Evolutionary conservation across 371 early-diverging fungal species (phyloP).

Genomic region (Mucor saturninus): DNA sequence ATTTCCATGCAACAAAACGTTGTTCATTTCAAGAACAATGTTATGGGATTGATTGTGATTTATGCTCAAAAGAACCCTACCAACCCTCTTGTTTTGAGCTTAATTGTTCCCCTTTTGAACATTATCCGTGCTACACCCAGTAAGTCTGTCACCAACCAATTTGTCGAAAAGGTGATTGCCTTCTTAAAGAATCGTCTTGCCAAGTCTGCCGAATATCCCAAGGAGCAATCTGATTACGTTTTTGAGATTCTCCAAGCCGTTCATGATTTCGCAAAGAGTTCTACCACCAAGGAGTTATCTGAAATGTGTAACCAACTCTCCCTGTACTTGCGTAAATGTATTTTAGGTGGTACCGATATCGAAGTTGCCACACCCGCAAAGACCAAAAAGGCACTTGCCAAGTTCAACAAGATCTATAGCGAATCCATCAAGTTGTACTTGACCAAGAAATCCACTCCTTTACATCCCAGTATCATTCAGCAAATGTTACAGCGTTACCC

Average conservation of each 20-base stretch:
- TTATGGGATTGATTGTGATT: slow-evolving; percentile 80
- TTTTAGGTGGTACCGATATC: slow-evolving; percentile 59
- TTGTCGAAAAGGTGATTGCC: slow-evolving; percentile 70
- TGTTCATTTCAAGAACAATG: slow-evolving; percentile 88
- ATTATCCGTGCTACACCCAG: slow-evolving; percentile 59
- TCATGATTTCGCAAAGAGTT: slow-evolving; percentile 70
- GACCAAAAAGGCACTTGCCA: slow-evolving; percentile 35
- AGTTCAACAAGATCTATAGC: slow-evolving; percentile 49
- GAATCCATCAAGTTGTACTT: slow-evolving; percentile 66
- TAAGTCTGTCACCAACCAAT: slow-evolving; percentile 63
- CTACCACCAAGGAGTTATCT: slow-evolving; percentile 50
- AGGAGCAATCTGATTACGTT: slow-evolving; percentile 55
- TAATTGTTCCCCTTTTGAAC: slow-evolving; percentile 73
- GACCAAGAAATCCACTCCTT: slow-evolving; percentile 69
- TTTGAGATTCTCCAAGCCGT: slow-evolving; percentile 65
- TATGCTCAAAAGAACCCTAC: slow-evolving; percentile 74
- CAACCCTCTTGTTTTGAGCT: slow-evolving; percentile 71
- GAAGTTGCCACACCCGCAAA: slow-evolving; percentile 40
- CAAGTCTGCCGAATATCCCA: slow-evolving; percentile 69
- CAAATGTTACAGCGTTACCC: slow-evolving; percentile 69
- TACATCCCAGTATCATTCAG: slow-evolving; percentile 68
- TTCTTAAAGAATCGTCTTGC: slow-evolving; percentile 67
- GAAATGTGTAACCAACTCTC: slow-evolving; percentile 56
- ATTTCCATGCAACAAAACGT: slow-evolving; percentile 71
- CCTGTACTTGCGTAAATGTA: slow-evolving; percentile 58